Evolutionary conservation across 2,329 filamentous ascomycete species (phyloP).

Genomic region (Neonectria punicea): DNA sequence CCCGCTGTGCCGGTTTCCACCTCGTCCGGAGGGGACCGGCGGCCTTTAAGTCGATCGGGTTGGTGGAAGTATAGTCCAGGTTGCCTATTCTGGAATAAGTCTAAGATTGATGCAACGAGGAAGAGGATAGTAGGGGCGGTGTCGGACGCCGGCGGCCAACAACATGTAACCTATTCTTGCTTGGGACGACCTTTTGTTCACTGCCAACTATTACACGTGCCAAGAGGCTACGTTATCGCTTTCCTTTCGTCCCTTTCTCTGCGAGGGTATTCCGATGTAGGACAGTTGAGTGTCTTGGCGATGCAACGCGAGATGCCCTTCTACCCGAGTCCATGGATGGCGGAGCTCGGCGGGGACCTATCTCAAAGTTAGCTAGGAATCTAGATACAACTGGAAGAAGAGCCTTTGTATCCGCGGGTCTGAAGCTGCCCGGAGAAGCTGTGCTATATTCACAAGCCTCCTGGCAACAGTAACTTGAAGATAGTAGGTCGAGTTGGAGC

Average conservation of each 20-base stretch:
- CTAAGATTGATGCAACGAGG: background rate
- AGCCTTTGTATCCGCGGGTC: background rate
- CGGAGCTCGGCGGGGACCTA: background rate
- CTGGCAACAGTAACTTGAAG: background rate
- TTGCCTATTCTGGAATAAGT: background rate
- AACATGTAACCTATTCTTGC: background rate
- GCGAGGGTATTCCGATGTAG: background rate
- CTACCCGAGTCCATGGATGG: background rate
- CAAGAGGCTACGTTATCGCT: background rate
- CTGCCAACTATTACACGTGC: background rate
- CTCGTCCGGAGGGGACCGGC: background rate
- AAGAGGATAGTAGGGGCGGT: background rate
- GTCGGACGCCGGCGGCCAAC: background rate
- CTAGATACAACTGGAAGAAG: background rate
- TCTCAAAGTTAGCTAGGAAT: background rate
- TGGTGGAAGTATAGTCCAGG: background rate
- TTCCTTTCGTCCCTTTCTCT: background rate
- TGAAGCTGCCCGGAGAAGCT: background rate
- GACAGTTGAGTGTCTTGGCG: background rate
- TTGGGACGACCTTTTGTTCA: background rate
- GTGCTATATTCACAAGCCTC: background rate
- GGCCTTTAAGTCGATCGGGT: background rate
- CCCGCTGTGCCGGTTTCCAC: background rate
- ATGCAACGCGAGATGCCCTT: background rate
- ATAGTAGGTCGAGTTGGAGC: background rate